Conservation (phyloP, 164 flowering plant genomes). For the Macadamia tetraphylla region DNA sequence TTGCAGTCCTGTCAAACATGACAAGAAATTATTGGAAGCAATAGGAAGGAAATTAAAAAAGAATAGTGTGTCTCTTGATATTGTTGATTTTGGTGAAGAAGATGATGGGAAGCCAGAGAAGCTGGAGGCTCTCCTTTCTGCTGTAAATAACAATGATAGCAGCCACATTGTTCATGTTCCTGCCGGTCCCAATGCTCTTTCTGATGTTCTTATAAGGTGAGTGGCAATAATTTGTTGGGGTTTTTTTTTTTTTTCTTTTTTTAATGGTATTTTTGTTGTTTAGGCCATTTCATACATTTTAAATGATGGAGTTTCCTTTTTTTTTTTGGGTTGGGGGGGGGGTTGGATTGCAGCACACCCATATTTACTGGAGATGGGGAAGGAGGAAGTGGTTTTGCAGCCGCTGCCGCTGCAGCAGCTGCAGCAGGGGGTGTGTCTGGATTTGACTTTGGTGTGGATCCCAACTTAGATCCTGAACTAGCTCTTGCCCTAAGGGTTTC, state of each 20-base stretch:
- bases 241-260: background rate
- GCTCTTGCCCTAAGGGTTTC: slow-evolving; percentile 56
- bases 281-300: background rate
- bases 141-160: slow-evolving; percentile 83
- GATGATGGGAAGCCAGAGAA: slow-evolving; percentile 88
- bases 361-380: slow-evolving; percentile 95
- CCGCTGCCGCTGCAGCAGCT: slow-evolving; percentile 70
- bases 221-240: background rate
- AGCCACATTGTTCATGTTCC: slow-evolving; percentile 94
- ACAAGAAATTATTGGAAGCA: slow-evolving; percentile 72
- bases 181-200: slow-evolving; percentile 74
- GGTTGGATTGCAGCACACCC: slow-evolving; percentile 54
- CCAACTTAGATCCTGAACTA: slow-evolving; percentile 52
- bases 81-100: slow-evolving; percentile 91
- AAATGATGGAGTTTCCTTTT: slow-evolving; percentile 6
- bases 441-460: slow-evolving; percentile 52
- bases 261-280: background rate
- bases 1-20: slow-evolving; percentile 77
- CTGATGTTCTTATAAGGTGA: slow-evolving; percentile 90
- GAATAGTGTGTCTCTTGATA: slow-evolving; percentile 94
- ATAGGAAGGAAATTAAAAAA: slow-evolving; percentile 87
- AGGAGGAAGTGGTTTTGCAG: slow-evolving; percentile 91
- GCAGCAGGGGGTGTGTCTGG: slow-evolving; percentile 39
- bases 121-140: slow-evolving; percentile 76
- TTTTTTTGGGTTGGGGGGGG: background rate